Base-by-base conservation (phyloP, 2,329 filamentous ascomycete genomes). In the Fusarium tuaranense region DNA sequence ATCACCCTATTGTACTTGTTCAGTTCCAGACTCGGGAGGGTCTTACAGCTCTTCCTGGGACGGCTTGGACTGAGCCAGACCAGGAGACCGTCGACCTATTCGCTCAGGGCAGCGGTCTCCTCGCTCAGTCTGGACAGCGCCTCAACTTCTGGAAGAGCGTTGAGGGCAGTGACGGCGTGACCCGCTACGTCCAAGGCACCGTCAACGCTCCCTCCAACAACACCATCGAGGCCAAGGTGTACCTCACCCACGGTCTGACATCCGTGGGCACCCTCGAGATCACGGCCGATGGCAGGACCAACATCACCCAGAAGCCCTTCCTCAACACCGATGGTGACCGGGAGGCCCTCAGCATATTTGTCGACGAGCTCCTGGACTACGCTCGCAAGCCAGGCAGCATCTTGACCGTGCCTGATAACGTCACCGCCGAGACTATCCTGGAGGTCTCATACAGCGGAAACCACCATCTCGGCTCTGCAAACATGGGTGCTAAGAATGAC, bases 191-290 rank as follows among this genome's bases (percentile, higher is more conserved):
- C 44, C 83, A 88, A 73, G 87, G 85, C 53, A 88, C 86, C 7
- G 84, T 84, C 79, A 84, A 84, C 71, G 82, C 83, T 2, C 79
- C 84, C 5, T 81, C 83, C n/a, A 79, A 83, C 60, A 85, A 84
- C 62, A 82, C 84, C 30, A 80, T 88, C 68, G 84, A 83, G 27
- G 82, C 85, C 63, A 85, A 87, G 76, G 81, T 87, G 13, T 88
- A 88, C 80, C 83, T 89, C 62, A 88, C 84, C 27, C 86, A 88
- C 34, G 86, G 86, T 13, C 83, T 86, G 5, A 85, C 84, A 18
- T 88, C 87, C 65, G 80, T 83, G 64, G 84, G 87, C 44, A 79
- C 84, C 7, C 81, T 88, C 25, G 79, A 80, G 30, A 84, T 87
- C 36, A 84, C 82, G 16, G 71, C 81, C 9, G 76, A 80, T 4